Percentiles rank a stretch among this genome's conserved stretches.
Conservation (phyloP, 2,329 filamentous ascomycete species). For the Akanthomyces muscarius region DNA sequence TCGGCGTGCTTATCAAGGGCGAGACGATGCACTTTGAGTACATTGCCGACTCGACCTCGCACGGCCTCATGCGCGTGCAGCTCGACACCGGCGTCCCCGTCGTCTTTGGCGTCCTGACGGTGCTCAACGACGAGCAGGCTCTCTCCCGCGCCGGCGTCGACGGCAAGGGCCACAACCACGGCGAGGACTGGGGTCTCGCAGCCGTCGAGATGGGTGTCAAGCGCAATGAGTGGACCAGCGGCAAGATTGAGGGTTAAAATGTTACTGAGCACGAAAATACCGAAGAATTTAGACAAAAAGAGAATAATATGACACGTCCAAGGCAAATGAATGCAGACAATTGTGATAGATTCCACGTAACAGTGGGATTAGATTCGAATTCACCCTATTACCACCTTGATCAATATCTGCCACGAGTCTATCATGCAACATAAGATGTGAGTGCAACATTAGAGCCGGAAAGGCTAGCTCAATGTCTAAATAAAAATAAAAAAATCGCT, state of each 20-base stretch:
- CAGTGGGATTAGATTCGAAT: slow-evolving; percentile 3
- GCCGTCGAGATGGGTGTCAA: slow-evolving; percentile 93
- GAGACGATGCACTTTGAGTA: slow-evolving; percentile 99
- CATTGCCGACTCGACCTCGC: slow-evolving; percentile 85
- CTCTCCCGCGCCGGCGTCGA: slow-evolving; percentile 74
- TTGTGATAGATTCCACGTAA: neutral
- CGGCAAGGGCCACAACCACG: slow-evolving; percentile 77
- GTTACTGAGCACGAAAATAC: neutral
- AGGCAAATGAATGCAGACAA: too few relatives aligned
- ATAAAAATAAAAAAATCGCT: slow-evolving; percentile 12
- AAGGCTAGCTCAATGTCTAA: neutral
- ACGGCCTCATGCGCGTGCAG: slow-evolving; percentile 92
- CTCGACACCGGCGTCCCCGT: slow-evolving; percentile 85
- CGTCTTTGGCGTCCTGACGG: slow-evolving; percentile 86
- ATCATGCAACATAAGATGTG: slow-evolving; percentile 15
- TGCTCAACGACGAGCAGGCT: slow-evolving; percentile 85
- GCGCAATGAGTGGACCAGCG: slow-evolving; percentile 76
- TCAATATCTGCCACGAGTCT: slow-evolving; percentile 12
- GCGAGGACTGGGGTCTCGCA: slow-evolving; percentile 91
- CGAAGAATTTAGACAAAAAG: slow-evolving; percentile 6
- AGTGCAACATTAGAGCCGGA: slow-evolving; percentile 8
- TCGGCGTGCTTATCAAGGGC: slow-evolving; percentile 96
- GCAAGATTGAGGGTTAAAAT: slow-evolving; percentile 48
- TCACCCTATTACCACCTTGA: slow-evolving; percentile 6
- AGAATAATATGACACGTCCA: neutral